Base-by-base conservation (phyloP, 148 eudicot species). In the Rheum nobile region DNA sequence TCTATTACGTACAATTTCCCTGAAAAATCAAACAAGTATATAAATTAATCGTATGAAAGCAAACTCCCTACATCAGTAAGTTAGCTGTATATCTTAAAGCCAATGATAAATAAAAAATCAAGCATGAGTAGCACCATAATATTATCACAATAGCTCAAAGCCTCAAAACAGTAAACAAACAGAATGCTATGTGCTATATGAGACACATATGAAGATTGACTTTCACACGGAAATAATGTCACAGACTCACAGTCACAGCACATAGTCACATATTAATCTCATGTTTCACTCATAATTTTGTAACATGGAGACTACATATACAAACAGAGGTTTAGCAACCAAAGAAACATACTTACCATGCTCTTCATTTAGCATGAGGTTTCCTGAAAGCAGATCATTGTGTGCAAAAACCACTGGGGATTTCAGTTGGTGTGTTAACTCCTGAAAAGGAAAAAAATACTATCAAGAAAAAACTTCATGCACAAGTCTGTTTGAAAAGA, bases 331-430 rank as follows among this genome's bases (percentile, higher is more conserved):
- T 47, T 47, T 47, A 47, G 54, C 54, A 47, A 47, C 22, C 54
- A 47, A 4, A 47, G 6, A 47, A 43, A 11, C 46, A 29, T 65
- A 65, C 19, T 38, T 86, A 95, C 99, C 97, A 79, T 87, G 85
- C 34, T 87, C 88, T 71, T 94, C 94, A 82, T 87, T 92, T 29
- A 86, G 75, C 99, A 95, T 95, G 78, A 95, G 72, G 86, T 95
- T 94, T 68, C 99, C 99, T 80, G 92, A 95, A 72, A 91, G 96
- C 78, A 95, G 78, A 78, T 95, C 97, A 78, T 95, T 95, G 83
- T 95, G 99, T 74, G 88, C 84, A 81, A 82, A 95, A 37, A 91
- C 92, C 81, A 92, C 94, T 14, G 96, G 99, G 77, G 99, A 87
- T 73, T 88, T 47, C 77, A 95, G 83, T 78, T 41, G 78, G 52